Base-by-base conservation (phyloP, 345 rosid genomes). In the Camelina laxa region DNA sequence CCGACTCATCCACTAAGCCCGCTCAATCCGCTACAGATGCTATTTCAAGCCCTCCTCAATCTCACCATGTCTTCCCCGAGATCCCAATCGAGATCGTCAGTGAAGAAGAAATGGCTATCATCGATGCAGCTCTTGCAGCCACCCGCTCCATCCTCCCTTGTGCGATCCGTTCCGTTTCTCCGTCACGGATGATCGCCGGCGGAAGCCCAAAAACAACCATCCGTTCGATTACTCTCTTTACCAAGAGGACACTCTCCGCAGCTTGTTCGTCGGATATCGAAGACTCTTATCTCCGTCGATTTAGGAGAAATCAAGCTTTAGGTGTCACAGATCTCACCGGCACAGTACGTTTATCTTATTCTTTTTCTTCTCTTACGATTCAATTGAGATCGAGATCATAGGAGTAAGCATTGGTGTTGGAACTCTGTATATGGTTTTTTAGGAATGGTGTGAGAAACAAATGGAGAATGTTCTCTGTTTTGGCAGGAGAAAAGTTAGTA, bases 371-470 rank as follows among this genome's bases (percentile, higher is more conserved):
- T 54, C 14, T n/a, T 13, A 50, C 9, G 20, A 11, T 62, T 58
- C 15, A 17, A 36, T 36, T 3, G 15, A 10, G 1, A 22, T 10
- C 2, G 0, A 21, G 31, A 8, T 17, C 22, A 17, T 49, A 11
- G 13, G 54, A 17, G 4, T 16, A 7, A 14, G 38, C 33, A 38
- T 17, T 0, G 9, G 5, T 7, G 17, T 55, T 65, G 65, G 65
- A 54, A 70, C 24, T 70, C 8, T 36, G 30, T 7, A 5, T 65
- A n/a, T 4, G 15, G 5, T 22, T 22, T 24, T 22, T 38, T 70
- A 93, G 96, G 97, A 93, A 80, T 93, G 98, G 98, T 93, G 98
- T 61, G 93, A 89, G 75, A 93, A 90, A 71, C 84, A 87, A 78
- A 84, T 82, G 90, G 91, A 93, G 85, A 83, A 75, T 81, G 36